These are phyloP conservation scores for Dactylellina haptotyla DNA, from an alignment of 2,329 filamentous ascomycete genomes.

Conservation along the genomic window DNA sequence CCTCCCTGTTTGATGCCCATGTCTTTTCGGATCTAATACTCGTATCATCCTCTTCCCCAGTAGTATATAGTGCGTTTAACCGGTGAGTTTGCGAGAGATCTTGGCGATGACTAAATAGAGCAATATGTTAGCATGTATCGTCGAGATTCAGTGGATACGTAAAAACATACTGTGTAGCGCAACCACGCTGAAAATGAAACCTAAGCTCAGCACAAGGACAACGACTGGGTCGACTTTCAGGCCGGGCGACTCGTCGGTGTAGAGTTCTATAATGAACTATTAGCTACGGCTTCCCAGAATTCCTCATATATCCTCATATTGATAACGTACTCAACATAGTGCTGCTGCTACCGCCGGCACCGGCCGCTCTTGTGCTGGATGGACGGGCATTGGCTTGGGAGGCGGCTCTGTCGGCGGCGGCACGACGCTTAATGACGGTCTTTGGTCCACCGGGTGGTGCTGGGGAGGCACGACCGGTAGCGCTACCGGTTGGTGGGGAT, in stretches of 20 bases:
- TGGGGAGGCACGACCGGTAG: constrained; percentile 84
- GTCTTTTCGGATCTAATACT: no score
- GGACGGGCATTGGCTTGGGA: constrained; percentile 93
- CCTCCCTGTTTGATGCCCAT: background rate
- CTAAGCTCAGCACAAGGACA: constrained; percentile 92
- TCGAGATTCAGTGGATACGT: constrained; percentile 1
- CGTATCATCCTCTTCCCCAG: background rate
- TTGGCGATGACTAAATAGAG: constrained; percentile 86
- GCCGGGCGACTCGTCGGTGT: constrained; percentile 97
- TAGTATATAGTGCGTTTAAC: constrained; percentile 45
- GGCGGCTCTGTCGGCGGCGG: constrained; percentile 96
- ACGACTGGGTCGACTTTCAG: constrained; percentile 98
- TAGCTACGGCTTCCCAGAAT: background rate
- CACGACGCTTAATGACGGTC: constrained; percentile 92
- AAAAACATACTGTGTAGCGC: constrained; percentile 87
- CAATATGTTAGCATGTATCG: constrained; percentile 41
- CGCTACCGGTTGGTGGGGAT: constrained; percentile 68
- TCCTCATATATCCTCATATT: background rate
- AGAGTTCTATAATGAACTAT: constrained; percentile 71
- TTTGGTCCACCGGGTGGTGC: constrained; percentile 91
- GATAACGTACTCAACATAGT: constrained; percentile 90
- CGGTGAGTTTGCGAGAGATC: constrained; percentile 82
- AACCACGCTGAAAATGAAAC: constrained; percentile 99
- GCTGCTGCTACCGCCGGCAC: constrained; percentile 93
- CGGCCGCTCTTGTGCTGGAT: constrained; percentile 89